Base-by-base conservation (phyloP, 768 basidiomycete genomes). In the Mycena floridula region DNA sequence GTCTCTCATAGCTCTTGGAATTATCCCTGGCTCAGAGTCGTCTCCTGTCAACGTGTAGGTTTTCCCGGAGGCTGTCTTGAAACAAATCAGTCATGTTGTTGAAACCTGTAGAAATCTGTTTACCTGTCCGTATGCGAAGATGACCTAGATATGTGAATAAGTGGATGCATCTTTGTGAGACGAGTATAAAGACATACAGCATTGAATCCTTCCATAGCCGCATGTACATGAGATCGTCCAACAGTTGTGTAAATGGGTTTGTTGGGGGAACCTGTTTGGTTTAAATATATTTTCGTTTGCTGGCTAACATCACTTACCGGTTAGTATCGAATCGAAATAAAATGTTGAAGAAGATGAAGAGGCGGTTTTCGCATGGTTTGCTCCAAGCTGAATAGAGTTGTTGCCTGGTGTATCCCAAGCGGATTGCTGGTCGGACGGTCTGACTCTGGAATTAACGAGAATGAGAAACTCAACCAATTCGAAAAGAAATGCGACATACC, bases 181-280 rank as follows among this genome's bases (percentile, higher is more conserved):
- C n/a, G n/a, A n/a, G n/a, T n/a, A n/a, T n/a, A n/a, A n/a, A n/a
- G n/a, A n/a, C n/a, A n/a, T n/a, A n/a, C n/a, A 25, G 93, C 80
- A 61, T 98, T 97, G 72, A 81, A 98, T 15, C 96, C 96, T 41
- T 91, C 89, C 92, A 98, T 96, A 8, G 94, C 91, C 3, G 93
- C 89, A 45, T 77, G 79, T 1, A 90, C 88, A 55, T 91, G 89
- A 3, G 80, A 82, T 11, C 79, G 76, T 2, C 85, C 89, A 13
- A 85, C 81, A 4, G 82, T 76, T 32, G 74, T 79, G 59, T 91
- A 92, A 6, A 91, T 69, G 0, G 82, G 79, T 54, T 87, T 88
- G 64, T 89, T 91, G 25, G 82, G 79, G 1, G 84, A 81, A 0
- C 85, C 85, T 4, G 82, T n/a, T n/a, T n/a, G n/a, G n/a, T n/a